These are phyloP conservation scores for Scedosporium dehoogii DNA, from an alignment of 2,329 filamentous ascomycete species.

Conservation along the genomic window DNA sequence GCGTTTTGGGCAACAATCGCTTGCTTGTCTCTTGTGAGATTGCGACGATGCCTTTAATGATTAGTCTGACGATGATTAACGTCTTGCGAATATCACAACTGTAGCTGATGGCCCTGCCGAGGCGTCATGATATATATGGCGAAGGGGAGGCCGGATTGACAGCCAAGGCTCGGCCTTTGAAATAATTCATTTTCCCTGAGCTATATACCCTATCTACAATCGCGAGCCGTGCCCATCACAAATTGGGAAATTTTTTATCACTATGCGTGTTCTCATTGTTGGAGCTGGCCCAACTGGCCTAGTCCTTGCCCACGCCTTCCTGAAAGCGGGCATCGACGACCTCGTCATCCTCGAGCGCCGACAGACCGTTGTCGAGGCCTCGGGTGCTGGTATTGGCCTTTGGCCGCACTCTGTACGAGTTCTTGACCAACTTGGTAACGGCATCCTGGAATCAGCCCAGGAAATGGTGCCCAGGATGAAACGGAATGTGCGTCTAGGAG, in stretches of 20 bases:
- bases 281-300: constrained; percentile 27
- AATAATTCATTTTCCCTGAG: background rate
- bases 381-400: constrained; percentile 14
- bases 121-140: too few relatives aligned
- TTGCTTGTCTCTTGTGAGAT: too few relatives aligned
- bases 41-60: too few relatives aligned
- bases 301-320: constrained; percentile 19
- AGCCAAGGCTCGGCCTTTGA: too few relatives aligned
- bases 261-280: constrained; percentile 17
- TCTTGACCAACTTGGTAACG: constrained; percentile 17
- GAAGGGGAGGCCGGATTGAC: too few relatives aligned
- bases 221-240: too few relatives aligned
- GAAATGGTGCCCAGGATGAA: constrained; percentile 11
- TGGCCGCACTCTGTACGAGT: constrained; percentile 17
- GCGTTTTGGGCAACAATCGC: too few relatives aligned
- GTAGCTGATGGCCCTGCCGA: too few relatives aligned
- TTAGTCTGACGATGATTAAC: too few relatives aligned
- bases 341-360: constrained; percentile 20
- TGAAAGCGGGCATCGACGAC: constrained; percentile 19
- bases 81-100: too few relatives aligned
- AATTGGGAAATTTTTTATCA: too few relatives aligned
- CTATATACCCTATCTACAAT: too few relatives aligned
- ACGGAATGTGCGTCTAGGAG: background rate
- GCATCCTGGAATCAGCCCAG: constrained; percentile 13
- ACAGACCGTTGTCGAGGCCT: constrained; percentile 12